Percentiles rank a stretch among this genome's conserved stretches.
Conservation (phyloP, 495 filamentous ascomycete genomes). For the Penicillium angulare region DNA sequence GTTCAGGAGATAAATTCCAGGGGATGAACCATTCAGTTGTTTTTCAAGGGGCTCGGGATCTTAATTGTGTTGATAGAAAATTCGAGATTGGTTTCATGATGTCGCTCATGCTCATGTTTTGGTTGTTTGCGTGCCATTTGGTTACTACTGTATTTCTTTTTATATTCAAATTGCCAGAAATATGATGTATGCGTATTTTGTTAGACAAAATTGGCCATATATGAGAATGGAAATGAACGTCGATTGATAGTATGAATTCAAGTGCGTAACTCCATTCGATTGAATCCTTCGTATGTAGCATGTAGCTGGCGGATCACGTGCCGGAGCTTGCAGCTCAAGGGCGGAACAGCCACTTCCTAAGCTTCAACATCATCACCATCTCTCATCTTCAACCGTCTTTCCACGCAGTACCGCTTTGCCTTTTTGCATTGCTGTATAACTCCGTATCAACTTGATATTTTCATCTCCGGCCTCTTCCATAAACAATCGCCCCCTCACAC, state of each 20-base stretch:
- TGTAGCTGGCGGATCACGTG: conserved; percentile 24
- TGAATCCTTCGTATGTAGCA: neutral
- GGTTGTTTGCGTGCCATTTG: too few species aligned
- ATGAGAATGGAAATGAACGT: neutral
- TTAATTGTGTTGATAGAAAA: too few species aligned
- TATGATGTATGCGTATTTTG: neutral
- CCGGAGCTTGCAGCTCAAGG: conserved; percentile 28
- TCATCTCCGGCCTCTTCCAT: neutral
- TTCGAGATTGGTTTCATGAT: too few species aligned
- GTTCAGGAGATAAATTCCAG: too few species aligned
- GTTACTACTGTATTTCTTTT: neutral
- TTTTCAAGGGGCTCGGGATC: too few species aligned
- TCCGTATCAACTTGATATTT: neutral
- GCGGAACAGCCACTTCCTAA: conserved; percentile 19
- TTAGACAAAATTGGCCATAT: neutral
- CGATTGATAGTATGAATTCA: neutral
- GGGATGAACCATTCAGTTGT: too few species aligned
- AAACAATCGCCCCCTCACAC: neutral
- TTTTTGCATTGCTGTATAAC: neutral
- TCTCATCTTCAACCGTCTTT: conserved; percentile 7
- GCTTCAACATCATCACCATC: conserved; percentile 31
- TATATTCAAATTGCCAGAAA: neutral
- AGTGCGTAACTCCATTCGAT: neutral
- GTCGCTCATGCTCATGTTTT: too few species aligned
- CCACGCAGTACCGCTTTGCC: conserved; percentile 9